A percentile compares a stretch with the other conserved stretches of the same genome.
phyloP scores from a whole-genome alignment of 2,329 filamentous ascomycete genomes.

The Ophiocordyceps robertsii region DNA sequence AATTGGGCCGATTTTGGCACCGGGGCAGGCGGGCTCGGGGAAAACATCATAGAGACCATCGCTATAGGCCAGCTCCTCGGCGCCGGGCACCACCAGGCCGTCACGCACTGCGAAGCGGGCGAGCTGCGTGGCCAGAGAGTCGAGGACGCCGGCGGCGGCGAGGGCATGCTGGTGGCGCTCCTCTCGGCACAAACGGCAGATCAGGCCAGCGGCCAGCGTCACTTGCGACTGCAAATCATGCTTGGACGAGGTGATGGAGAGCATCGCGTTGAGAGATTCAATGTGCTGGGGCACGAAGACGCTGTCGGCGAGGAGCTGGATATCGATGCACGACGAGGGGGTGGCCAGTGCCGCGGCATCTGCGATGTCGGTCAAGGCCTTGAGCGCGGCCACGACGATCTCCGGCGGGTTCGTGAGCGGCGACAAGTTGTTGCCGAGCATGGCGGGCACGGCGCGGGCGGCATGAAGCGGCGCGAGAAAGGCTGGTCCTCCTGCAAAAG shows the following conservation, averaged over 20 bases:
- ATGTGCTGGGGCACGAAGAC: constrained; percentile 53
- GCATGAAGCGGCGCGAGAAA: constrained; percentile 66
- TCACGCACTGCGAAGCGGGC: constrained; percentile 56
- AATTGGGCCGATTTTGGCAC: constrained; percentile 51
- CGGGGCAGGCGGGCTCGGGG: constrained; percentile 45
- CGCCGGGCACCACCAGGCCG: constrained; percentile 55
- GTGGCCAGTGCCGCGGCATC: constrained; percentile 47
- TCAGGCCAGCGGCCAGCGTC: constrained; percentile 41
- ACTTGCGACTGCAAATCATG: constrained; percentile 48
- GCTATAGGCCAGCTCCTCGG: constrained; percentile 38
- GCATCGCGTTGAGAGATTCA: constrained; percentile 48
- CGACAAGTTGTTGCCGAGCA: constrained; percentile 57
- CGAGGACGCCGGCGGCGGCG: constrained; percentile 59
- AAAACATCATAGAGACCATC: constrained; percentile 43
- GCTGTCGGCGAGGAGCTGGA: constrained; percentile 41
- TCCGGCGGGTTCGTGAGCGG: constrained; percentile 49
- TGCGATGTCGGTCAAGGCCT: constrained; percentile 58
- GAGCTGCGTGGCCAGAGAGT: constrained; percentile 62
- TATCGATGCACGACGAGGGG: constrained; percentile 32
- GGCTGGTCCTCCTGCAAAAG: constrained; percentile 55
- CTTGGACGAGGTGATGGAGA: constrained; percentile 42
- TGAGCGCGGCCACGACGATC: constrained; percentile 60
- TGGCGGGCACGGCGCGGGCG: constrained; percentile 51
- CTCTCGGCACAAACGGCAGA: constrained; percentile 49
- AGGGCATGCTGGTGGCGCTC: constrained; percentile 60